Conservation (phyloP, 2,329 filamentous ascomycete species). For the Microthyrium microscopicum region DNA sequence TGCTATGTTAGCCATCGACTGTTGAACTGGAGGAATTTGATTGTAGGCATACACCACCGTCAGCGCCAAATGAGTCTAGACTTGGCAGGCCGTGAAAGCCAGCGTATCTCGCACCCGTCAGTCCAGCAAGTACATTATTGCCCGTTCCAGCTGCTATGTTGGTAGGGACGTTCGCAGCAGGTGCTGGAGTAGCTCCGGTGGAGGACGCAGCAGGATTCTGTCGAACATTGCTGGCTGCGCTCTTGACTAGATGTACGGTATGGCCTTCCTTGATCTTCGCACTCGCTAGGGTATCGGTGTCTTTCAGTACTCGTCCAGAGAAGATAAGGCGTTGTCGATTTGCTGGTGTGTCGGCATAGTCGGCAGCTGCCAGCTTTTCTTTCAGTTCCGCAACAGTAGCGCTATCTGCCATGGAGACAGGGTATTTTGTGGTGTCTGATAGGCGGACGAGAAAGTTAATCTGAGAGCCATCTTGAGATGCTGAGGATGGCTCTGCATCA, state of each 20-base stretch:
- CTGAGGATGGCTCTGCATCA: constrained; percentile 47
- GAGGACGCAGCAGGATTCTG: constrained; percentile 34
- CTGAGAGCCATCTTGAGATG: no score
- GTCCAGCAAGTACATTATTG: constrained; percentile 74
- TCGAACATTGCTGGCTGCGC: constrained; percentile 69
- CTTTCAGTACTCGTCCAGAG: constrained; percentile 91
- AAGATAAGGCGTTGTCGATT: constrained; percentile 93
- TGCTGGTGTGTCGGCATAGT: constrained; percentile 72
- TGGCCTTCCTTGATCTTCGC: constrained; percentile 96
- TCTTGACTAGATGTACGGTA: constrained; percentile 93
- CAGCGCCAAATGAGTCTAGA: constrained; percentile 77
- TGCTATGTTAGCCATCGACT: no score
- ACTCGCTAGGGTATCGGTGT: constrained; percentile 64
- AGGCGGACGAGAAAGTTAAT: constrained; percentile 96
- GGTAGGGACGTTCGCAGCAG: constrained; percentile 42
- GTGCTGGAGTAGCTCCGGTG: constrained; percentile 17
- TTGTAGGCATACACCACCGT: constrained; percentile 75
- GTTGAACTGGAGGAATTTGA: not conserved
- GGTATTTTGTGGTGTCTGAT: constrained; percentile 76
- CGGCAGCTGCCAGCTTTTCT: constrained; percentile 62
- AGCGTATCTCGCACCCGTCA: constrained; percentile 87
- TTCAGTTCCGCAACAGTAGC: constrained; percentile 78
- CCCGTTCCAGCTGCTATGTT: constrained; percentile 66
- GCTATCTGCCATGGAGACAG: constrained; percentile 59
- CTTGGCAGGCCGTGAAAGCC: constrained; percentile 81